These are phyloP conservation scores for Amaranthus cruentus DNA, from an alignment of 148 eudicot species.

Conservation along the genomic window DNA sequence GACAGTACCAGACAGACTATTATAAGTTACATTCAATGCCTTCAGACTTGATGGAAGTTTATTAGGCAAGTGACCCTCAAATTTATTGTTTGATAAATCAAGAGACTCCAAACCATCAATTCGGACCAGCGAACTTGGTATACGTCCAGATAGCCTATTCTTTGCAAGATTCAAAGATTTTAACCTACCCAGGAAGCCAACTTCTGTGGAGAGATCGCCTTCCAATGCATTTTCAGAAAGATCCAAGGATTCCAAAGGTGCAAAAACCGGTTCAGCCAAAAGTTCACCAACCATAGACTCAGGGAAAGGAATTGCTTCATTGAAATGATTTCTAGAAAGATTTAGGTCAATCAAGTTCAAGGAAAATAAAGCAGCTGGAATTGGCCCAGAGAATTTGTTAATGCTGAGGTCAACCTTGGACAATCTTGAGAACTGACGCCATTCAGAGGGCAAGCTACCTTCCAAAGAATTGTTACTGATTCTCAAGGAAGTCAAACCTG, in stretches of 20 bases:
- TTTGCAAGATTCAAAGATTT: slow-evolving; percentile 64
- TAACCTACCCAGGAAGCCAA: slow-evolving; percentile 59
- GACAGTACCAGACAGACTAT: slow-evolving; percentile 56
- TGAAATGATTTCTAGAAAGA: slow-evolving; percentile 68
- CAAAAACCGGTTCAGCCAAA: slow-evolving; percentile 51
- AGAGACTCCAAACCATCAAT: slow-evolving; percentile 59
- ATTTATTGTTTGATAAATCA: slow-evolving; percentile 68
- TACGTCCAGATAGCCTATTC: slow-evolving; percentile 61
- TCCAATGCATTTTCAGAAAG: slow-evolving; percentile 67
- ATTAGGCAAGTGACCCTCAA: slow-evolving; percentile 64
- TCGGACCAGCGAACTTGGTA: slow-evolving; percentile 58
- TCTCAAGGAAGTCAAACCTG: slow-evolving; percentile 51
- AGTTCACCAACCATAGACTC: slow-evolving; percentile 47
- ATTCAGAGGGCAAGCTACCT: slow-evolving; percentile 52
- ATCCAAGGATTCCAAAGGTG: slow-evolving; percentile 72
- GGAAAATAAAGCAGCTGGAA: slow-evolving; percentile 67
- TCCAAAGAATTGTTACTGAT: slow-evolving; percentile 58
- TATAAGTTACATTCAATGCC: slow-evolving; percentile 56
- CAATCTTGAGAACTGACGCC: slow-evolving; percentile 44
- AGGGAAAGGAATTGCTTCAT: slow-evolving; percentile 61
- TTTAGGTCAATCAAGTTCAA: slow-evolving; percentile 53
- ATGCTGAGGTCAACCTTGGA: slow-evolving; percentile 63
- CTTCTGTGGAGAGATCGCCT: slow-evolving; percentile 50
- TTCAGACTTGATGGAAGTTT: slow-evolving; percentile 58
- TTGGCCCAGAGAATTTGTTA: slow-evolving; percentile 65